Base-by-base conservation (phyloP, 352 stramenopile species). In the Phytophthora podocarpi region DNA sequence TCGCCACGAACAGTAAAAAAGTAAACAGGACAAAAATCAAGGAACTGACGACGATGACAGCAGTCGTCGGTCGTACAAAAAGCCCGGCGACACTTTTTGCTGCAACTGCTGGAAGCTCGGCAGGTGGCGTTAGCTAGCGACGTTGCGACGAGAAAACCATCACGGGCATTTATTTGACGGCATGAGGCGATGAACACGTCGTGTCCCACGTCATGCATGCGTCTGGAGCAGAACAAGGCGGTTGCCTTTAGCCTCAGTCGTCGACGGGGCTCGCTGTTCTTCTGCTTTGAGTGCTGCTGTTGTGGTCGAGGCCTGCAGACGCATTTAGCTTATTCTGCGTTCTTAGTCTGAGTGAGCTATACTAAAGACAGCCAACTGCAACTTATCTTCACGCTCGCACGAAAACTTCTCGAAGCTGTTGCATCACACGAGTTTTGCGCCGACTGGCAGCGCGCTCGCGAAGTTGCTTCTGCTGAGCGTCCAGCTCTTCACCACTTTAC, bases 41-140 rank as follows among this genome's bases (percentile, higher is more conserved):
- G 37, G 34, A 56, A 49, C 32, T 42, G 34, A 48, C 24, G n/a
- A 49, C 42, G 54, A 63, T 63, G 43, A 24, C 35, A 46, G 34
- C 35, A 41, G 55, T 56, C 26, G 20, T 37, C 42, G 23, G 34
- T 50, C 36, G 34, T 42, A 31, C 23, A n/a, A n/a, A n/a, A n/a
- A n/a, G n/a, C n/a, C n/a, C n/a, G n/a, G n/a, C n/a, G n/a, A n/a
- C n/a, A n/a, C n/a, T n/a, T n/a, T n/a, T n/a, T n/a, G 24, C 24
- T 27, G n/a, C 24, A 21, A 11, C 13, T 21, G 24, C 39, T 50
- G 27, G 42, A 51, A 41, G 51, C 37, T 23, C 24, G 21, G 23
- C 47, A 31, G 28, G 30, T 46, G 39, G 13, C 21, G 31, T 42
- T 42, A 30, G 11, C 15, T 28, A 41, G 45, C 20, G 45, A 2